Base-by-base conservation (phyloP, 2,329 filamentous ascomycete genomes). In the Fusarium ambrosium region DNA sequence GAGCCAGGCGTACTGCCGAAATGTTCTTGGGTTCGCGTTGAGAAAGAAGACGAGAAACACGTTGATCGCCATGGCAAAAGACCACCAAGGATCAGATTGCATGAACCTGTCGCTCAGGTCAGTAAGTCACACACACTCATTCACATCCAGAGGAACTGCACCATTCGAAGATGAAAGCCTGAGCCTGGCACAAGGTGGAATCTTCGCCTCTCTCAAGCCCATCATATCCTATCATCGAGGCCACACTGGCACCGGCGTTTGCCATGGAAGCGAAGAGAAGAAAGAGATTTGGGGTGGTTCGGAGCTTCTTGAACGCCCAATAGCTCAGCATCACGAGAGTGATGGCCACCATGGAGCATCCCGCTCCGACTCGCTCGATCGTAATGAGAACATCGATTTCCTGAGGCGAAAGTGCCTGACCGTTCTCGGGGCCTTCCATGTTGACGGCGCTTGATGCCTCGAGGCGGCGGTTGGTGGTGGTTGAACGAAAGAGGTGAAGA, bases 51-150 rank as follows among this genome's bases (percentile, higher is more conserved):
- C 89, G 60, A 95, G 87, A 79, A 92, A 94, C 65, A 96, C 94
- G 74, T 96, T 96, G 77, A 92, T 87, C 0, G 94, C 93, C 93
- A 96, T 96, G 71, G 92, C 92, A 75, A 95, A 90, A 0, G 92
- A 93, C 93, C 92, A 95, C 84, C 93, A 88, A 1, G 92, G 90
- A 81, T 94, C 92, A 4, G 92, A 92, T 75, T 92, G 92, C 89
- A 93, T 93, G 81, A 94, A 95, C 90, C 92, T 94, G 51, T 16
- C 9, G 7, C 11, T n/a, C 29, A 13, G 34, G 60, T 73, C 4
- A 72, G 66, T n/a, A 11, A 32, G 65, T n/a, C 9, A 32, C 13
- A 6, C 4, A 14, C 2, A 37, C 62, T 9, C 3, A 13, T 20
- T 3, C 8, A 13, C 13, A 5, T 18, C 2, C 1, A 18, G 4